Evolutionary conservation across 2,329 filamentous ascomycete genomes (phyloP), one percentile per base, ranked within the genome.

Genomic region (Neopestalotiopsis sp.): DNA sequence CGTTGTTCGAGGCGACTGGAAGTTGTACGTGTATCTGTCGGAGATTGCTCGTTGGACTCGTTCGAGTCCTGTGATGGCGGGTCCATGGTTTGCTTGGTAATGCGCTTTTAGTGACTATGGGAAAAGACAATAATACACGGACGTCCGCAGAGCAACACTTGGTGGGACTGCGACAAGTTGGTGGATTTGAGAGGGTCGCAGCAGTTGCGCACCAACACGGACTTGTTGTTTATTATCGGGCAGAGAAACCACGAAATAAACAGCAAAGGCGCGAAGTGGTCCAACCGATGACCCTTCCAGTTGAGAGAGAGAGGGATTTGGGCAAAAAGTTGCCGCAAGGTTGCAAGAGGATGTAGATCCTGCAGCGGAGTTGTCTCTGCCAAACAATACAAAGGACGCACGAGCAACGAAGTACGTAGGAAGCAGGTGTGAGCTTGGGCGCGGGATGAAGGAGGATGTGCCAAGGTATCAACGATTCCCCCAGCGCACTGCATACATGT

Each of bases 1-100:
- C 74, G 70, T 38, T 80, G 73, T 63, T 82, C 80, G 70, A 80
- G 75, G 71, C 73, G 75, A 60, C 77, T 78, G 56, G 78, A 72
- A 40, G 81, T 78, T 66, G 82, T 81, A 69, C 86, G 83, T 70
- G 82, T 84, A 70, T 89, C 86, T 63, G 84, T 85, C 17, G 88
- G 87, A 86, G 68, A 84, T 72, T 69, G 79, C 73, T 71, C 75
- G 73, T 60, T 81, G 79, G 71, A 80, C 68, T 81, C 78, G 75
- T 75, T 78, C 58, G 75, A 75, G 49, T 80, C 78, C 69, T 80
- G 82, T 68, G 79, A 79, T 56, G 80, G 76, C 45, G 83, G 78
- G 76, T 86, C 85, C 86, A 87, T 88, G 74, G 67, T 76, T 59
- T n/a, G 20, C 20, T 32, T 49, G 63, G 28, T 56, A 12, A 13